Base-by-base conservation (phyloP, 2,329 filamentous ascomycete species). In the Epichloe glyceriae region DNA sequence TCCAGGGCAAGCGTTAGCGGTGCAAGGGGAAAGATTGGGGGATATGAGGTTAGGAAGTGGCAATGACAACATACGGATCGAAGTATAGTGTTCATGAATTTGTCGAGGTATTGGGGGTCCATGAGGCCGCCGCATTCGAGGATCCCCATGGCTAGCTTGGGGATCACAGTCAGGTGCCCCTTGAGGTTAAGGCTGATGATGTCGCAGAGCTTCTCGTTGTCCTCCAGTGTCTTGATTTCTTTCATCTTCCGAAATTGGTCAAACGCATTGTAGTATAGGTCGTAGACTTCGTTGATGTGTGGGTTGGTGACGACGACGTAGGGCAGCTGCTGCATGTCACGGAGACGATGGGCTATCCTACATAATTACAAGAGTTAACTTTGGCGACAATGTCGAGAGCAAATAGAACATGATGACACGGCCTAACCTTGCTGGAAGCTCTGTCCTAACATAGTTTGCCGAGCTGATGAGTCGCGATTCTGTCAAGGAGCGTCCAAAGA, bases 201-300 rank as follows among this genome's bases (percentile, higher is more conserved):
- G 50, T 86, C 78, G 72, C 93, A 98, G 59, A 95, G 85, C 42
- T 68, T 73, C 57, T 96, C 89, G 64, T 98, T 98, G 61, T 97
- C 91, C 34, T 95, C 86, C 37, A 95, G 70, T 0, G 82, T 86
- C 61, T 85, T 84, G 58, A 98, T 82, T 62, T 95, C 88, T 47
- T 83, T 83, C 40, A 96, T 74, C 57, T 85, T 85, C 46, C 93
- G 86, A 56, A 97, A 86, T 49, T 76, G 82, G 64, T 98, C 93
- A 61, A 98, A 98, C n/a, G 93, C 91, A 57, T 83, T 83, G 70
- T 96, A 95, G 73, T 98, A 98, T 6, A 96, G 77, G 65, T 97
- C 88, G 70, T 98, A 98, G 35, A 97, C 93, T 57, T 94, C 83
- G 63, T 86, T 88, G 55, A 98, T 86, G 66, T 98, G 88, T 6